Evolutionary conservation across 2,329 filamentous ascomycete species (phyloP), one percentile per base, ranked within the genome.

Genomic region (Thermothelomyces thermophilus): DNA sequence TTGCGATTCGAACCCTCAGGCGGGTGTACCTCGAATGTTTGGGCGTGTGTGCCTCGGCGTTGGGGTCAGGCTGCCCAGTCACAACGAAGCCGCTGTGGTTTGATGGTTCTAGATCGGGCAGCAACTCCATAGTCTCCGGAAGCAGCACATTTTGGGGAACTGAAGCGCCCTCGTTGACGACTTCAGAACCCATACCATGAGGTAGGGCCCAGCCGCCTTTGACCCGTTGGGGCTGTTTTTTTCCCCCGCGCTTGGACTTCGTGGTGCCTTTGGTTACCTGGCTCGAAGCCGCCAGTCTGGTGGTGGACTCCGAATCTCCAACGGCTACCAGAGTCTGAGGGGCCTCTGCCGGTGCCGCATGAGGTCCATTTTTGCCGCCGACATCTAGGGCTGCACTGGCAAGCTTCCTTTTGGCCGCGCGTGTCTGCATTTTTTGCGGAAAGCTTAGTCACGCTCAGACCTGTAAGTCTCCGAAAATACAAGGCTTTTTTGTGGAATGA

Each of bases 131-230:
- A n/a, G n/a, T n/a, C n/a, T n/a, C n/a, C n/a, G n/a, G n/a, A n/a
- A n/a, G n/a, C n/a, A n/a, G n/a, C n/a, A n/a, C 11, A 10, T 6
- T 4, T 33, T 30, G 30, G 5, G 22, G n/a, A 10, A 3, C n/a
- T 16, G 35, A 30, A 33, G 24, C 11, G 19, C 30, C 28, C 13
- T 20, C 2, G 1, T 19, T 16, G 16, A 19, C 13, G 11, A 48
- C 19, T 14, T 17, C 36, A 13, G 39, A 34, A 7, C 55, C 55
- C 52, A 59, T 56, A 11, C 55, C 55, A 47, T 58, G 58, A 2
- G 50, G 51, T 16, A 58, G 28, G 5, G 33, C 46, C 53, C 53
- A 56, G 11, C 47, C 50, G 16, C 50, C 43, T 46, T 51, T 51
- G 40, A 54, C n/a, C 1, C 44, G 45, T 24, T 46, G 39, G 4